Conservation (phyloP, 176 grass and related monocot genomes). For the Poa annua region DNA sequence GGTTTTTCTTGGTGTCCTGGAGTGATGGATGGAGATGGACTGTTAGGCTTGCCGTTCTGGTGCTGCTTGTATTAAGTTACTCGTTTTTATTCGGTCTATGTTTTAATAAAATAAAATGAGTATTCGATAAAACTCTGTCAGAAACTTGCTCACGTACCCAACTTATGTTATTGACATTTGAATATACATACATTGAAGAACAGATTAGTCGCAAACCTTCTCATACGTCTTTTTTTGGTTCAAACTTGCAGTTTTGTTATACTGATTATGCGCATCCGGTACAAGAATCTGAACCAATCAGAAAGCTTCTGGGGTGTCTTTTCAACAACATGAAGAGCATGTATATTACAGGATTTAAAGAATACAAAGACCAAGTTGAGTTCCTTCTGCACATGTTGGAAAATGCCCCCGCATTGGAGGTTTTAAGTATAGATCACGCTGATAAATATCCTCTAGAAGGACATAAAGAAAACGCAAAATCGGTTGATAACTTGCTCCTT, state of each 20-base stretch:
- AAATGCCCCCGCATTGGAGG: constrained; percentile 23
- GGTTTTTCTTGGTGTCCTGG: background rate
- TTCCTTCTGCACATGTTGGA: constrained; percentile 1
- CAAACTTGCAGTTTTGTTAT: background rate
- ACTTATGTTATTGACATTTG: background rate
- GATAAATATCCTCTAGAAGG: background rate
- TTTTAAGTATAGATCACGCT: background rate
- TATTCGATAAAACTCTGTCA: background rate
- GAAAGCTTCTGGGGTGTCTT: background rate
- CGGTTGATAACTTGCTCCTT: background rate
- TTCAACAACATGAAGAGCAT: background rate
- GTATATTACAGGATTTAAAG: constrained; percentile 18
- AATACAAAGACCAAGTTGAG: background rate
- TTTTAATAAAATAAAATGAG: too few species aligned
- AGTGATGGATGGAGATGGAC: too few species aligned
- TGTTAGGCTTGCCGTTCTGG: too few species aligned
- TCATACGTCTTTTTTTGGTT: background rate
- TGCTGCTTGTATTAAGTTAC: too few species aligned
- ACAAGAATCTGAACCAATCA: background rate
- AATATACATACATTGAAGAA: background rate
- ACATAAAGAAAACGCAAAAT: background rate
- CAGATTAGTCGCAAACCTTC: background rate
- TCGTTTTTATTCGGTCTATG: too few species aligned
- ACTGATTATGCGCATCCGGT: background rate
- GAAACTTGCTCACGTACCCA: background rate